Percentiles rank a stretch among this genome's conserved stretches.
These are phyloP conservation scores for Magnolia kwangsiensis DNA, from an alignment of 164 flowering plant species.

Conservation along the genomic window DNA sequence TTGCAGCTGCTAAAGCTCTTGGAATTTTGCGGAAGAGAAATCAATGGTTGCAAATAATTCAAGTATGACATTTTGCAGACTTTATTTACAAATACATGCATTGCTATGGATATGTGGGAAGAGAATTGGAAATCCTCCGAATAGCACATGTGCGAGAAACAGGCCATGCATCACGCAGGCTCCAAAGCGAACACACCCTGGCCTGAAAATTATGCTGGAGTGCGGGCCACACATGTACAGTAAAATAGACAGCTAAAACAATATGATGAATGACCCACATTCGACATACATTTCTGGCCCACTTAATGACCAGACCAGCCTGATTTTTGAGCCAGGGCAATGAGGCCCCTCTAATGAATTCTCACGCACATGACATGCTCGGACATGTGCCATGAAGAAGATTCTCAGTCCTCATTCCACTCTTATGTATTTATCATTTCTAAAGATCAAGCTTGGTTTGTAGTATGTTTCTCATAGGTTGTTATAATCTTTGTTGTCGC, in stretches of 20 bases:
- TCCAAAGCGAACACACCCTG: no score
- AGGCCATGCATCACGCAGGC: background rate
- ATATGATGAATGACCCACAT: background rate
- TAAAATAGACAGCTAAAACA: background rate
- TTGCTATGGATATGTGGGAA: background rate
- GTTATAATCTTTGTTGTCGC: background rate
- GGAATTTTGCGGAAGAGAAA: constrained; percentile 58
- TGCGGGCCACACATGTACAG: background rate
- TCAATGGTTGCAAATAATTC: constrained; percentile 77
- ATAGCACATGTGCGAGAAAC: background rate
- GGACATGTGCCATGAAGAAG: background rate
- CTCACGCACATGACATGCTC: background rate
- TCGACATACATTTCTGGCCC: background rate
- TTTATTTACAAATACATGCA: background rate
- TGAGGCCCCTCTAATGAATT: no score
- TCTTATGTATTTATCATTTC: background rate
- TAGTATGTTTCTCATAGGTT: background rate
- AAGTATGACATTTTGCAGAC: constrained; percentile 34
- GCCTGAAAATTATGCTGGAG: no score
- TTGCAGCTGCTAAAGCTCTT: constrained; percentile 88
- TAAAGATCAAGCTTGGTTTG: background rate
- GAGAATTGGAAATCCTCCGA: background rate
- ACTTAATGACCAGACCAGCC: background rate
- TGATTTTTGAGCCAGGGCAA: no score
- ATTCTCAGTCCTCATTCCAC: background rate